Evolutionary conservation across 805 yeast species (phyloP), one percentile per base, ranked within the genome.

Genomic region (Brettanomyces sp.): DNA sequence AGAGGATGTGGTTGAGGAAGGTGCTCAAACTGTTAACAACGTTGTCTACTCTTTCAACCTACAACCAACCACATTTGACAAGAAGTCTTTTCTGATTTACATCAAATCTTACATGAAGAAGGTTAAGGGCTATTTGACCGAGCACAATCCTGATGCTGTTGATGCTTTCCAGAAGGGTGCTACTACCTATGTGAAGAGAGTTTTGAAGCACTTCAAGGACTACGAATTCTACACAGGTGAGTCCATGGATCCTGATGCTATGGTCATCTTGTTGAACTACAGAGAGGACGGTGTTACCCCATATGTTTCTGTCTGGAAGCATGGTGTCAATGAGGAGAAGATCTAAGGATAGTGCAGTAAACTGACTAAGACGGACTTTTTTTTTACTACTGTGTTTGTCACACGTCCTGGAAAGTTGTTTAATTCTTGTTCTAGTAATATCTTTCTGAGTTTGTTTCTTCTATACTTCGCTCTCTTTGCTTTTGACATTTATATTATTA

Each of bases 211-310:
- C 72, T 93, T 93, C 93, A 85, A 84, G 68, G 99, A 93, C 82
- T 93, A 95, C 95, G 99, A 93, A 69, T 93, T 93, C 81, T 93
- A 74, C 90, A 91, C 96, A 60, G 98, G 99, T 79, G 98, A 91
- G 79, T 85, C 96, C 68, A 93, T 93, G 99, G 97, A 93, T 82
- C 99, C 99, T 71, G 99, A 93, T 74, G 99, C 84, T 60, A 93
- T 93, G 99, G 74, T 93, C 67, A 88, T 89, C 60, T 81, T 93
- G 71, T 85, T 93, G 74, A 93, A 93, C 95, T 93, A 91, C 89
- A 95, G 99, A 77, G 99, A 93, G 79, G 98, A 93, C 69, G 99
- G 99, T 78, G 77, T 82, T 63, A 93, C 99, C 60, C 99, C 99
- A 67, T 93, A 68, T 76, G 93, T 91, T 65, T 88, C 90, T 57